Conservation (phyloP, 2,329 filamentous ascomycete genomes). For the Balansia obtecta region DNA sequence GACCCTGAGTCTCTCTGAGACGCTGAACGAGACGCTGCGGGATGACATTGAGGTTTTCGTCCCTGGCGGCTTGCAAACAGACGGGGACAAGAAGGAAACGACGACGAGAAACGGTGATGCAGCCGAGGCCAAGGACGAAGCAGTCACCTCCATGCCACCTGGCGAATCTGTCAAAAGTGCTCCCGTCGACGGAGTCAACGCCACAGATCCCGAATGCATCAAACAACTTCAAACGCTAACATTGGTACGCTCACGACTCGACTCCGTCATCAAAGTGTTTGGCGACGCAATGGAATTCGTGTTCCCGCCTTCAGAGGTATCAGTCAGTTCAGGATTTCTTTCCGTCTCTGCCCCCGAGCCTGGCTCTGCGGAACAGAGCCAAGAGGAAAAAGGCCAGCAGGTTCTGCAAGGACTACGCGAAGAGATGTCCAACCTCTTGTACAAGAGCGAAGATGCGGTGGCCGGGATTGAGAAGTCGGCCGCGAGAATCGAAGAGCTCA, state of each 20-base stretch:
- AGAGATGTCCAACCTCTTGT: constrained; percentile 59
- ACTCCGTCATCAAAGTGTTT: constrained; percentile 82
- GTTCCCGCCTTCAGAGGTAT: constrained; percentile 76
- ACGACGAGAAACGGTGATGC: constrained; percentile 6
- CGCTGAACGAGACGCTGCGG: constrained; percentile 58
- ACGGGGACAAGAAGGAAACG: constrained; percentile 13
- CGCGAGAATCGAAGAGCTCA: constrained; percentile 62
- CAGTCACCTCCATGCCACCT: constrained; percentile 6
- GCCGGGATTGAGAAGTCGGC: constrained; percentile 63
- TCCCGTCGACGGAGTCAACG: constrained; percentile 9
- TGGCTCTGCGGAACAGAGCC: constrained; percentile 48
- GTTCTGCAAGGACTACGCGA: constrained; percentile 57
- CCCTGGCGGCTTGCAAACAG: constrained; percentile 33
- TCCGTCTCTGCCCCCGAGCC: constrained; percentile 80
- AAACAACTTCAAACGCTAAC: constrained; percentile 71
- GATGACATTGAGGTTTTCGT: constrained; percentile 64
- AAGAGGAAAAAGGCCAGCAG: constrained; percentile 78
- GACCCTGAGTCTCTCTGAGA: constrained; percentile 66
- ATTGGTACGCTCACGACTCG: constrained; percentile 70
- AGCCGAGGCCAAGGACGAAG: constrained; percentile 13
- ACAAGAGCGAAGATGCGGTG: constrained; percentile 41
- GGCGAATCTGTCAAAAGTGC: constrained; percentile 6
- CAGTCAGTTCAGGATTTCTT: constrained; percentile 72
- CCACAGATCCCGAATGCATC: constrained; percentile 53
- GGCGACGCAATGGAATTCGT: constrained; percentile 94